A percentile compares a stretch with the other conserved stretches of the same genome.
phyloP scores from a whole-genome alignment of 495 filamentous ascomycete species.

The Penicillium mononematosum region DNA sequence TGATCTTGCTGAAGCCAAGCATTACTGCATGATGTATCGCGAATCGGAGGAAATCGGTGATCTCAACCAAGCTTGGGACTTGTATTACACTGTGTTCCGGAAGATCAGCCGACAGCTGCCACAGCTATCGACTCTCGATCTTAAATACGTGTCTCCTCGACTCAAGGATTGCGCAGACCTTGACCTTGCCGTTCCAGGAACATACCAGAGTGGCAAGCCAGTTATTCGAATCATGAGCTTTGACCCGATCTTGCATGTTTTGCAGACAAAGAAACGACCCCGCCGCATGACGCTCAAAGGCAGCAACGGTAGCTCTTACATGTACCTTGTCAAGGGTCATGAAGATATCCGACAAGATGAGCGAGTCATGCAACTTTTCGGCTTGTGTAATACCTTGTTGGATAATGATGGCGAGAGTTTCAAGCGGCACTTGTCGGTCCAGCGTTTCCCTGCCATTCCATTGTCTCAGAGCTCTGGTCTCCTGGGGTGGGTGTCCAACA shows the following conservation, averaged over 20 bases:
- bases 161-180: conserved; percentile 79
- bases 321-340: conserved; percentile 90
- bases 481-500: conserved; percentile 96
- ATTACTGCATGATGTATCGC: conserved; percentile 92
- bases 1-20: conserved; percentile 87
- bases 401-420: conserved; percentile 91
- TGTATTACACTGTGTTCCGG: conserved; percentile 96
- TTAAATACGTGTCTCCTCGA: conserved; percentile 94
- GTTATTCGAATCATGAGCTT: conserved; percentile 86
- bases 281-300: conserved; percentile 84
- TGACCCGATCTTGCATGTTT: conserved; percentile 83
- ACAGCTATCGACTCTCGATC: conserved; percentile 85
- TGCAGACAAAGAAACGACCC: conserved; percentile 94
- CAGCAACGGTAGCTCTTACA: conserved; percentile 81
- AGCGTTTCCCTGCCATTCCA: conserved; percentile 90
- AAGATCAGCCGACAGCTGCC: conserved; percentile 93
- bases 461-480: conserved; percentile 94
- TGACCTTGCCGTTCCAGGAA: conserved; percentile 89
- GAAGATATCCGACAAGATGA: conserved; percentile 99
- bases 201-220: conserved; percentile 83
- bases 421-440: conserved; percentile 94
- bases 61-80: conserved; percentile 95
- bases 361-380: conserved; percentile 98
- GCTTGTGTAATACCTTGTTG: conserved; percentile 90
- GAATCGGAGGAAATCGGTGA: conserved; percentile 85